Conservation (phyloP, 768 basidiomycete genomes). For the Rhizopogon vesiculosus region DNA sequence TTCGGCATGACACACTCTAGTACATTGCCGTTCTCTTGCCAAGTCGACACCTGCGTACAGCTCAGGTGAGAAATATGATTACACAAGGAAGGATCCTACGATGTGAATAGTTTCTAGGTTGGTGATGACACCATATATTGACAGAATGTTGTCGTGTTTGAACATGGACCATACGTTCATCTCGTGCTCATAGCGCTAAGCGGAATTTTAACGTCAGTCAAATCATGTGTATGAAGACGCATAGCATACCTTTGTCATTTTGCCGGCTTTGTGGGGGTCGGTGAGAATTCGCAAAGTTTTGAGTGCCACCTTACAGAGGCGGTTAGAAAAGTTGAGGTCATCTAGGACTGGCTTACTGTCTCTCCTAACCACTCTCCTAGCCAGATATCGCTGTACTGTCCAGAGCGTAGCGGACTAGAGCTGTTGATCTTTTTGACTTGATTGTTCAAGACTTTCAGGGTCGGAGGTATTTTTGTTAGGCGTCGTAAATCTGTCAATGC, state of each 20-base stretch:
- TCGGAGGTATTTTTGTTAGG: slow-evolving; percentile 48
- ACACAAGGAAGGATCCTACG: slow-evolving; percentile 21
- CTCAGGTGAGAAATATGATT: not conserved
- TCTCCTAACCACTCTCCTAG: slow-evolving; percentile 51
- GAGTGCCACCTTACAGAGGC: slow-evolving; percentile 43
- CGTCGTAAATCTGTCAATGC: slow-evolving; percentile 44
- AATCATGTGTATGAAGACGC: not conserved
- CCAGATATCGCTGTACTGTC: slow-evolving; percentile 52
- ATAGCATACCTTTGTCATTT: slow-evolving; percentile 29
- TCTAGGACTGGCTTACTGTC: slow-evolving; percentile 29
- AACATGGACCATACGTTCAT: slow-evolving; percentile 50
- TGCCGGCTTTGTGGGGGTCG: slow-evolving; percentile 34
- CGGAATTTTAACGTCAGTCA: not conserved
- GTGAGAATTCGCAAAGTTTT: slow-evolving; percentile 48
- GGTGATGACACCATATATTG: slow-evolving; percentile 55
- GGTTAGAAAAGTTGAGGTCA: not conserved
- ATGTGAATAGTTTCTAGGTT: slow-evolving; percentile 50
- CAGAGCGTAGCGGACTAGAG: slow-evolving; percentile 42
- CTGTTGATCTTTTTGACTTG: slow-evolving; percentile 38
- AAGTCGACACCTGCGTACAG: slow-evolving; percentile 48
- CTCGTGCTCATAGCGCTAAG: slow-evolving; percentile 54
- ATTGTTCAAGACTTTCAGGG: slow-evolving; percentile 47
- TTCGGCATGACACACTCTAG: slow-evolving; percentile 34
- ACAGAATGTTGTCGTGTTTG: slow-evolving; percentile 37
- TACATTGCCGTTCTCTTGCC: slow-evolving; percentile 57